These are phyloP conservation scores for Cyberlindnera japonica DNA, from an alignment of 805 yeast genomes.

Conservation along the genomic window DNA sequence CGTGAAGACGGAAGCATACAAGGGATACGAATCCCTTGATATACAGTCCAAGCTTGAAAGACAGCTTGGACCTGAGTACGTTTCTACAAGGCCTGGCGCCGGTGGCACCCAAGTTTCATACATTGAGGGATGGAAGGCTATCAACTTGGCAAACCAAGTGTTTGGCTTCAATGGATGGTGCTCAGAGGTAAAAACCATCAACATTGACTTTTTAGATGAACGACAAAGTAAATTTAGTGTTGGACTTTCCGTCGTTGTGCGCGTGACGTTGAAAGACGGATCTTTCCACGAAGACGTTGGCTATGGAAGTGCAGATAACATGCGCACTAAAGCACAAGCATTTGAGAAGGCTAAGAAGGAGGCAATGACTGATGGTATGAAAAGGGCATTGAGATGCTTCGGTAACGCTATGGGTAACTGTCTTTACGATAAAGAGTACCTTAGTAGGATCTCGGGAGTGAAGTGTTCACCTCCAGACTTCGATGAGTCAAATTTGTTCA, in stretches of 20 bases:
- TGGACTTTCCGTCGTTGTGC: slow-evolving; percentile 69
- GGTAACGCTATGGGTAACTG: slow-evolving; percentile 85
- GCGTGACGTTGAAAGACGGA: slow-evolving; percentile 73
- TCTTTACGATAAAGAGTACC: slow-evolving; percentile 69
- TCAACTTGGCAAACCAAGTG: slow-evolving; percentile 73
- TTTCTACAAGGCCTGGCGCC: slow-evolving; percentile 72
- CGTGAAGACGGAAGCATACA: slow-evolving; percentile 21
- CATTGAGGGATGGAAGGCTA: slow-evolving; percentile 81
- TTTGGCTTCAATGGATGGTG: slow-evolving; percentile 86
- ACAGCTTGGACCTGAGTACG: slow-evolving; percentile 71
- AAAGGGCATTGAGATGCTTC: slow-evolving; percentile 72
- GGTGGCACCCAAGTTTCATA: slow-evolving; percentile 68
- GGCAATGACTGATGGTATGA: slow-evolving; percentile 79
- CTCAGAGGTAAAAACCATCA: slow-evolving; percentile 61
- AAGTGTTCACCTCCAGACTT: slow-evolving; percentile 43
- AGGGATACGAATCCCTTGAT: slow-evolving; percentile 21
- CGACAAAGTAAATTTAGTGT: slow-evolving; percentile 53
- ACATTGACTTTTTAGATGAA: slow-evolving; percentile 69
- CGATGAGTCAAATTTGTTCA: slow-evolving; percentile 39
- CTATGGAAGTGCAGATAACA: slow-evolving; percentile 78
- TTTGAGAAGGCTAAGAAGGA: slow-evolving; percentile 83
- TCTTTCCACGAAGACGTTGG: slow-evolving; percentile 81
- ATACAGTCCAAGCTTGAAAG: slow-evolving; percentile 38
- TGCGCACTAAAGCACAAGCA: slow-evolving; percentile 66
- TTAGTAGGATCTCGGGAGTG: slow-evolving; percentile 42